Conservation (phyloP, 352 stramenopile genomes). For the Elongisporangium senticosum region DNA sequence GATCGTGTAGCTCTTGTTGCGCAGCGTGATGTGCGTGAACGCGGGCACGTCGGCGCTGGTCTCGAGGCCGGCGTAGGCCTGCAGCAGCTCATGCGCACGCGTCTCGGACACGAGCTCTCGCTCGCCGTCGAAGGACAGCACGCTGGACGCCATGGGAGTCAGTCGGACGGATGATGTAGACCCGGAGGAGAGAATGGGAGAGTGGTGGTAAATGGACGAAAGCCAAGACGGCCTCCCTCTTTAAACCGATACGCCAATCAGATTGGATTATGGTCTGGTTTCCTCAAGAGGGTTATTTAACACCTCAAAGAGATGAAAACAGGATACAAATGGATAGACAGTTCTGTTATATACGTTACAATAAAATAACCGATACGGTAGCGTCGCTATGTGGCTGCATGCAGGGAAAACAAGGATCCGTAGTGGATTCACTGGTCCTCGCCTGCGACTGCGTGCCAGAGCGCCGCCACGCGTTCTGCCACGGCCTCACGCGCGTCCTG, state of each 20-base stretch:
- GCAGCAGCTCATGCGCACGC: constrained; percentile 64
- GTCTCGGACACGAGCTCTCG: constrained; percentile 73
- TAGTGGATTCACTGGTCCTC: neutral
- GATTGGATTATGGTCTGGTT: neutral
- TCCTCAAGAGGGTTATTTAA: neutral
- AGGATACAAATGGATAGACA: neutral
- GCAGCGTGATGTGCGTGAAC: constrained; percentile 81
- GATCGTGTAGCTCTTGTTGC: constrained; percentile 87
- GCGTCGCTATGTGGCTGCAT: constrained; percentile 8
- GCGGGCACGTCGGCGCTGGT: constrained; percentile 14
- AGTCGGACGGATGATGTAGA: neutral
- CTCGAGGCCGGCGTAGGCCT: constrained; percentile 31
- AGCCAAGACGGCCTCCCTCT: neutral
- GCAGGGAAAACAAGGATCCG: neutral
- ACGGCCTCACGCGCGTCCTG: neutral
- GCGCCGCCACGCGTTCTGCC: neutral
- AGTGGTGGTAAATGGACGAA: neutral
- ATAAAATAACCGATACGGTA: constrained; percentile 6
- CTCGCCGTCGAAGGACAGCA: constrained; percentile 68
- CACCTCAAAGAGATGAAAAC: neutral
- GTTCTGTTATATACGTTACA: neutral
- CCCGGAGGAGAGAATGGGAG: neutral
- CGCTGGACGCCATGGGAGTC: neutral
- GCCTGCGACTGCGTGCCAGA: neutral
- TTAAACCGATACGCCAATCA: neutral